Evolutionary conservation across 768 basidiomycete genomes (phyloP), one percentile per base, ranked within the genome.

Genomic region (Phaffia tasmanica): DNA sequence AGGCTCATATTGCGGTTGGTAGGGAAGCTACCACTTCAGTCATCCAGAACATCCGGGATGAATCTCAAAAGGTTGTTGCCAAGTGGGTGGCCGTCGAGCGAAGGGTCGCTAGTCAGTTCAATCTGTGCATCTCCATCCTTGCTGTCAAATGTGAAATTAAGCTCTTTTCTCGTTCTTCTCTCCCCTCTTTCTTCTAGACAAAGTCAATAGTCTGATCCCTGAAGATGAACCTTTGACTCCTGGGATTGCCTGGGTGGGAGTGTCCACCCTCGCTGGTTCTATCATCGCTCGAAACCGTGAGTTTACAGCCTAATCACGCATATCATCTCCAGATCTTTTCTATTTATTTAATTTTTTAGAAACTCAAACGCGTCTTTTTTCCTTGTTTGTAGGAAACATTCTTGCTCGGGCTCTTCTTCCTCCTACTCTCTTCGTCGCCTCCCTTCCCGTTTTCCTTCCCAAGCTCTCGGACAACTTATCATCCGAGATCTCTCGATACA

Each of bases 1-100:
- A 92, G 75, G 78, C 80, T 46, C 83, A 85, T 67, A 90, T 98
- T 66, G 85, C 87, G 19, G 79, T 80, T 23, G 84, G 80, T 4
- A 81, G 94, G 65, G 80, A 82, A 68, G 78, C 82, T 32, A 80
- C 82, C 2, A 83, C 82, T n/a, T 76, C 79, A 0, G 80, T 81
- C 18, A 83, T 86, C 72, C 70, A 75, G 5, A 81, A 84, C 32
- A 82, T 83, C n/a, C 82, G 84, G 64, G 78, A 80, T 1, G 81
- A 83, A 57, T 84, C 91, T 27, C 87, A 91, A 70, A 81, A 80
- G 0, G 83, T 84, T 54, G 83, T 94, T 21, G 82, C 84, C 42
- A 81, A 81, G 69, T 94, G 91, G 91, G 88, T 98, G 72, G 83
- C 82, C 16, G 80, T 91, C 42, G 94, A 97, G 75, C 82, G 87